Evolutionary conservation across 371 early-diverging fungal species (phyloP), one percentile per base, ranked within the genome.

Genomic region (Rhizopus sp.): DNA sequence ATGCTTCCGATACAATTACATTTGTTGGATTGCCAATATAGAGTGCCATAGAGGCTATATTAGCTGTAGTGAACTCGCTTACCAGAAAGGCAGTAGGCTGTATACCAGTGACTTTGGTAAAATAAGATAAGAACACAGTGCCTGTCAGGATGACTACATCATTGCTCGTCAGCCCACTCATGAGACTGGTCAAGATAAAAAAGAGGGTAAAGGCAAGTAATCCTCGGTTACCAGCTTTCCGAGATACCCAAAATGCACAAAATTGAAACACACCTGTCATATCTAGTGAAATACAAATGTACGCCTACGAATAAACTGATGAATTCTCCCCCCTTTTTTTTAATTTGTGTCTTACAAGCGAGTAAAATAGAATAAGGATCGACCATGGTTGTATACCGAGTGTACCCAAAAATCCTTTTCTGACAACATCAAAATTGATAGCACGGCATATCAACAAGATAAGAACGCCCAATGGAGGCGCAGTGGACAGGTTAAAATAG

Each of bases 1-100:
- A 90, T 0, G 94, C 92, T 66, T 90, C 86, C 8, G 91, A 82
- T 3, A 89, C 90, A 10, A 93, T 83, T 1, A 93, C 88, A 56
- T 93, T 93, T 1, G 93, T 92, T 10, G 92, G 88, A 57, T 93
- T 93, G 34, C 92, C 91, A 53, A 93, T 88, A 59, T 88, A 92
- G 8, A 93, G 66, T 0, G 88, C 86, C 91, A 92, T 92, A 13
- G 87, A 87, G 5, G 91, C 91, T 47, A 86, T 89, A 54, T 89
- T 89, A 29, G 90, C 87, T 0, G 86, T 80, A 9, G 85, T 79
- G 49, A 89, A 84, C 64, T 88, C 88, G 42, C 86, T 84, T 72
- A 88, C 82, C 31, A 89, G 62, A 49, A 88, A 89, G 4, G 88
- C 85, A 2, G 81, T 80, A 13, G 88, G 86, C 10, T 64, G 53